Evolutionary conservation across 805 yeast genomes (phyloP), one percentile per base, ranked within the genome.

Genomic region (Candida boleticola): DNA sequence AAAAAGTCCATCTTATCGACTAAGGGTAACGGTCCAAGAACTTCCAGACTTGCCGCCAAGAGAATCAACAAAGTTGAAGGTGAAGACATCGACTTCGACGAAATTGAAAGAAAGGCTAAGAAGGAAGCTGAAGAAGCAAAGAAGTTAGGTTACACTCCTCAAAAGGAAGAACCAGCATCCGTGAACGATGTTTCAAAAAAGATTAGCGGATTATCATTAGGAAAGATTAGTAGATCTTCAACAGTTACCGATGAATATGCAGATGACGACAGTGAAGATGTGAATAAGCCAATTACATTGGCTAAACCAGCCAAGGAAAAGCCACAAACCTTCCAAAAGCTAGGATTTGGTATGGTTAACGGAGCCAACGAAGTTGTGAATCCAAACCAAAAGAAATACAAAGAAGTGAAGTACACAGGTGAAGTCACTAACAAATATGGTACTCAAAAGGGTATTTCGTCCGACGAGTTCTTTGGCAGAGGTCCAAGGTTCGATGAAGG

Each of bases 381-480:
- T 36, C 40, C 46, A 20, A 38, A 40, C n/a, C 38, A 46, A 14
- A 55, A 58, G 34, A 70, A 74, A 33, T 78, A 79, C 22, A 65
- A 77, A 29, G 82, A 79, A 34, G 79, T 77, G 41, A 73, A 74
- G 52, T 85, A 85, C 60, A 80, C 89, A 1, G 93, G 93, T 29
- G 83, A 82, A 50, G 85, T 85, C 23, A 80, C 79, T 29, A 73
- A 71, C 55, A 87, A 89, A 68, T 93, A 77, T 60, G 97, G 97
- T 43, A 71, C 69, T 31, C 97, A 90, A 61, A 92, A 88, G 75
- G 96, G 90, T 37, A 93, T 93, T 49, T 93, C 98, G 0, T 90
- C 97, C 1, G 98, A 93, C 65, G 95, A 90, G 68, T 80, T 79
- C 56, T 93, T 93, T 63, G 97, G 97, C 16, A 82, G 96, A 57